Percentiles rank a stretch among this genome's conserved stretches.
These are phyloP conservation scores for Pseudonitzschia delicatissima DNA, from an alignment of 108 stramenopile species.

Conservation along the genomic window DNA sequence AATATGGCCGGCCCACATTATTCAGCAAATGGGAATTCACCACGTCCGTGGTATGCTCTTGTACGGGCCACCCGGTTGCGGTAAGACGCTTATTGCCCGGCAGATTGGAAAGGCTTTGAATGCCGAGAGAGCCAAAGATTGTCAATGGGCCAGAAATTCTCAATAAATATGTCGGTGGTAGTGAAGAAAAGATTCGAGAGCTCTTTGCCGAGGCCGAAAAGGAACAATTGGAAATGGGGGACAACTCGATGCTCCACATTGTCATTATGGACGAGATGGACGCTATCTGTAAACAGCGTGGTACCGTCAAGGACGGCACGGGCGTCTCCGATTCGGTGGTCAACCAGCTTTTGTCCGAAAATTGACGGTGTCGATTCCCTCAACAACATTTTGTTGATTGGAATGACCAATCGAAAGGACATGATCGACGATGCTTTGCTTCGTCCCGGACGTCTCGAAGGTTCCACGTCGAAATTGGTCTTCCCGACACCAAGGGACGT, in stretches of 20 bases:
- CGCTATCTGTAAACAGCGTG: conserved; percentile 97
- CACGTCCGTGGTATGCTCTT: conserved; percentile 98
- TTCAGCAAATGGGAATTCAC: conserved; percentile 96
- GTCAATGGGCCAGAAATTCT: conserved; percentile 98
- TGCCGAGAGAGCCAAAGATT: conserved; percentile 96
- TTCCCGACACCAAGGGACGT: conserved; percentile 92
- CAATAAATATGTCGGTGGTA: conserved; percentile 96
- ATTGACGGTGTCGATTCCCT: conserved; percentile 99
- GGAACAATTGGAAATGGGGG: conserved; percentile 91
- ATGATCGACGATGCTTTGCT: conserved; percentile 99
- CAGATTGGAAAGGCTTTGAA: conserved; percentile 98
- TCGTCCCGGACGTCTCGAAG: conserved; percentile 97
- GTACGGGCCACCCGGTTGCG: conserved; percentile 95
- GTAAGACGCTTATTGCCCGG: conserved; percentile 98
- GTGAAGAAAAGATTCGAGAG: conserved; percentile 96
- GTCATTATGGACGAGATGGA: conserved; percentile 99
- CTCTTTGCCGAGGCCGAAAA: conserved; percentile 93
- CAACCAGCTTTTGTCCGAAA: conserved; percentile 97
- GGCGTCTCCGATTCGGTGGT: conserved; percentile 98
- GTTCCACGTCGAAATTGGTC: conserved; percentile 98
- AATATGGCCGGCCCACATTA: conserved; percentile 93
- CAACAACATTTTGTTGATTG: conserved; percentile 98
- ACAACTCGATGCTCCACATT: conserved; percentile 95
- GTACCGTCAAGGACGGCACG: conserved; percentile 87
- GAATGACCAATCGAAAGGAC: conserved; percentile 99